Base-by-base conservation (phyloP, 2,329 filamentous ascomycete genomes). In the Pyricularia sp. region DNA sequence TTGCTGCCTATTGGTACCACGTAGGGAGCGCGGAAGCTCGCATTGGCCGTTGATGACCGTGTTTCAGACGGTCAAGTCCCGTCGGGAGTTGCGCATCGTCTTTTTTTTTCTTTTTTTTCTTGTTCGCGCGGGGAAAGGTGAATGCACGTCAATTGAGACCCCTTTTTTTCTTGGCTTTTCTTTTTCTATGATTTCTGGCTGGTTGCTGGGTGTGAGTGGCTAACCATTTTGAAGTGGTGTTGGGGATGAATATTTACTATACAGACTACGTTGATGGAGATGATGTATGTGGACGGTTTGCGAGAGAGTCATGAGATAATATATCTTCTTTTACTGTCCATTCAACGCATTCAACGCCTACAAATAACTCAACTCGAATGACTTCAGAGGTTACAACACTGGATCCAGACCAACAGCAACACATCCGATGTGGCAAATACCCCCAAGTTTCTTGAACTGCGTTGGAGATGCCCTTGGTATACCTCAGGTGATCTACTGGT, bases 401-500 rank as follows among this genome's bases (percentile, higher is more conserved):
- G n/a, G n/a, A n/a, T n/a, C n/a, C n/a, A n/a, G n/a, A n/a, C n/a
- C n/a, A n/a, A n/a, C n/a, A n/a, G n/a, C n/a, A n/a, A n/a, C n/a
- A n/a, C n/a, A n/a, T n/a, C n/a, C n/a, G n/a, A 30, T 36, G 10
- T 36, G 33, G 10, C 33, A 36, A 36, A 36, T 36, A n/a, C 11
- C 11, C 33, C 33, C 33, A 10, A 36, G 33, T 3, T 36, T 36
- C 12, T 36, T 14, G 33, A 36, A 36, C 2, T 36, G 33, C 33
- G 12, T 11, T 36, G 12, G 10, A 36, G 33, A 14, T 36, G 4
- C 33, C 4, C 33, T 64, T 64, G 30, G 23, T 59, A 58, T 64
- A 23, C 55, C 20, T 25, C 26, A 66, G 25, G 20, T 64, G 65
- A 68, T 67, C 68, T 67, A 50, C 68, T 67, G 65, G 33, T 31